Conservation (phyloP, 2,329 filamentous ascomycete species). For the Colletotrichum sp. region DNA sequence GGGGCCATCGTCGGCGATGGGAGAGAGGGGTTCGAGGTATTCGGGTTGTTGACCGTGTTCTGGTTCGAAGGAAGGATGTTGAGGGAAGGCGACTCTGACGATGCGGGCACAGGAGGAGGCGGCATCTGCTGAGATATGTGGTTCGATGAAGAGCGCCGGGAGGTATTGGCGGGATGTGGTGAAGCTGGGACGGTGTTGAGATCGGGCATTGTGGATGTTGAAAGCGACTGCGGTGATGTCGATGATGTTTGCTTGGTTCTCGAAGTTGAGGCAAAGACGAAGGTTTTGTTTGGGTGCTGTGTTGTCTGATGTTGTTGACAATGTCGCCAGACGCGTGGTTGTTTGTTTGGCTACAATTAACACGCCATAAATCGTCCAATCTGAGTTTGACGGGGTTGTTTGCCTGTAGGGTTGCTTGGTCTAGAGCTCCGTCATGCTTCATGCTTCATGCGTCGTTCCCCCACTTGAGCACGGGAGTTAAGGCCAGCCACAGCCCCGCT, state of each 20-base stretch:
- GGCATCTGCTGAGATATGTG: slow-evolving; percentile 34
- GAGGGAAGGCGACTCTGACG: slow-evolving; percentile 41
- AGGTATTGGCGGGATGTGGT: slow-evolving; percentile 47
- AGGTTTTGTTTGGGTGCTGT: background rate
- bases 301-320: background rate
- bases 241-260: background rate
- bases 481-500: background rate
- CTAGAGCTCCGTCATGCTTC: slow-evolving; percentile 20
- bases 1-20: slow-evolving; percentile 36
- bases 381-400: background rate
- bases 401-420: background rate
- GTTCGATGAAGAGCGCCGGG: slow-evolving; percentile 49
- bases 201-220: slow-evolving; percentile 50
- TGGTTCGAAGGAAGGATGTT: slow-evolving; percentile 66
- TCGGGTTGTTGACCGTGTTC: slow-evolving; percentile 47
- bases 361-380: slow-evolving; percentile 4
- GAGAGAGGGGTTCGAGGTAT: slow-evolving; percentile 33
- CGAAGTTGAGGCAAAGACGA: background rate
- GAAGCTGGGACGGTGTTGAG: slow-evolving; percentile 61
- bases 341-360: background rate
- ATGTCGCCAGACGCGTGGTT: background rate
- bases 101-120: slow-evolving; percentile 36
- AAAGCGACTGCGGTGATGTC: background rate
- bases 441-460: slow-evolving; percentile 13
- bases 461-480: background rate